Conservation (phyloP, 768 basidiomycete species). For the Agaricus sinodeliciosus region DNA sequence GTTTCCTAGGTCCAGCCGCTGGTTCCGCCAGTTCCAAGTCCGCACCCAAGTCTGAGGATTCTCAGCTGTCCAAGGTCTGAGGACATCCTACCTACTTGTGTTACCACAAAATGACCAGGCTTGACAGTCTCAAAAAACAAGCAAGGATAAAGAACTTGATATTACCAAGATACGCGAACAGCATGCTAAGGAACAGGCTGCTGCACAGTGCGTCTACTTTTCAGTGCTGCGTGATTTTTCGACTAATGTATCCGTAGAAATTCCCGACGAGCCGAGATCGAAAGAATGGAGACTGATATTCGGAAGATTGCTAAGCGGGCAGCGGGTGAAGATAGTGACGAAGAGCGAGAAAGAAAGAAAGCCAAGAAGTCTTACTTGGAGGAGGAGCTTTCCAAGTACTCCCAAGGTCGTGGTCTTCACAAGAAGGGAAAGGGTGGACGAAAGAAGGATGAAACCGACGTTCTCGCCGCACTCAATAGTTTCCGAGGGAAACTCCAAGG, state of each 20-base stretch:
- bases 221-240: neutral
- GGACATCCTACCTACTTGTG: neutral
- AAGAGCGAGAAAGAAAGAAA: conserved; percentile 52
- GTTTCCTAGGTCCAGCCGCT: conserved; percentile 29
- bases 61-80: conserved; percentile 12
- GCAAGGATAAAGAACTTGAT: conserved; percentile 38
- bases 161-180: conserved; percentile 69
- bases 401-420: conserved; percentile 54
- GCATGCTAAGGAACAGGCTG: conserved; percentile 65
- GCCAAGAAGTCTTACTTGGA: conserved; percentile 66
- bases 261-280: conserved; percentile 69
- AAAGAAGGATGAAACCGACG: conserved; percentile 65
- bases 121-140: conserved; percentile 26
- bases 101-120: neutral
- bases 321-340: conserved; percentile 53
- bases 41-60: conserved; percentile 5
- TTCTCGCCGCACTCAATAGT: conserved; percentile 59
- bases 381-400: conserved; percentile 79
- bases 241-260: conserved; percentile 30
- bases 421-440: conserved; percentile 42
- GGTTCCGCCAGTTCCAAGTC: conserved; percentile 12
- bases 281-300: conserved; percentile 85
- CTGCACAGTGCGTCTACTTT: conserved; percentile 41
- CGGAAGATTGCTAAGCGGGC: conserved; percentile 64
- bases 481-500: conserved; percentile 68